phyloP scores from a whole-genome alignment of 257 asterid species.

The Nicotiana paniculata region DNA sequence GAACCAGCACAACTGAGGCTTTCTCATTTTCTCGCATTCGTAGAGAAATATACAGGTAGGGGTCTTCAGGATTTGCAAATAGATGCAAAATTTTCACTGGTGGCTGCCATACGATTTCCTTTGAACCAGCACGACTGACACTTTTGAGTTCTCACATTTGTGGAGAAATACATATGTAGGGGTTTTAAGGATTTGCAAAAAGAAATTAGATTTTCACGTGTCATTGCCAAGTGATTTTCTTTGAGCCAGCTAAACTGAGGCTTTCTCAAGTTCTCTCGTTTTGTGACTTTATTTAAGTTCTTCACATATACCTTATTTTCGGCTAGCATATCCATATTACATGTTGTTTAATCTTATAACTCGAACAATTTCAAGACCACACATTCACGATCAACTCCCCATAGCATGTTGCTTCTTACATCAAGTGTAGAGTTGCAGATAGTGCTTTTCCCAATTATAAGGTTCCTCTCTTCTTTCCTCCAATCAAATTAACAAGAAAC shows the following conservation, averaged over 20 bases:
- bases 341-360: not conserved
- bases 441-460: not conserved
- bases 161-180: not conserved
- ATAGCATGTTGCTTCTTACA: not conserved
- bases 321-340: not conserved
- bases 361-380: not conserved
- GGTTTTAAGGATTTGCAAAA: not conserved
- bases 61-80: not conserved
- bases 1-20: constrained; percentile 1
- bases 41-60: not conserved
- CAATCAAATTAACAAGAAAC: not conserved
- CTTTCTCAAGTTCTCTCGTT: not conserved
- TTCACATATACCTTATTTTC: not conserved
- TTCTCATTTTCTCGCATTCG: not conserved
- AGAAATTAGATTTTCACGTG: not conserved
- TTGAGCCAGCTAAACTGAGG: not conserved
- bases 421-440: not conserved
- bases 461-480: not conserved
- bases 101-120: not conserved
- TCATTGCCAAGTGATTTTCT: not conserved
- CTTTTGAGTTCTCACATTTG: not conserved
- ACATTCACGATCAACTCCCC: not conserved
- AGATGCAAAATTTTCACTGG: not conserved
- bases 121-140: not conserved
- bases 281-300: not conserved